Base-by-base conservation (phyloP, 1,139 yeast genomes). In the Geotrichum aggregatum region DNA sequence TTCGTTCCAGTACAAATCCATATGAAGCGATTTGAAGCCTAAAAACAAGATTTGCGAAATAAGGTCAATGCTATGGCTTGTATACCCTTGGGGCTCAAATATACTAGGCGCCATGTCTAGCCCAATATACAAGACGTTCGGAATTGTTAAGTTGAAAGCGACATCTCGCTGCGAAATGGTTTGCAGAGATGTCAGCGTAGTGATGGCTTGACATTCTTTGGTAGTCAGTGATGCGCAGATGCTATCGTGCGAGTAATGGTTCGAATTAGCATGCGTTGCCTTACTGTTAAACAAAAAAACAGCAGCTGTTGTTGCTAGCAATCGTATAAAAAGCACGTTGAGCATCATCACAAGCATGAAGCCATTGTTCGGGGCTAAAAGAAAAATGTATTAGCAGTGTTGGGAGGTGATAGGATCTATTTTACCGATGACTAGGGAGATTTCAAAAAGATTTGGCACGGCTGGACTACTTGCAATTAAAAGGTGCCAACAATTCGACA, bases 1-100 rank as follows among this genome's bases (percentile, higher is more conserved):
- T 53, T 78, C 77, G 63, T 82, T 82, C 79, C 84, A 83, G 66
- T 83, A 87, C 16, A 87, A 60, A 63, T 88, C 94, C 11, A 88
- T 52, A 54, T 76, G 70, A 24, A 84, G 63, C 0, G 77, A 67
- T 55, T 77, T 77, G 10, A 78, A 71, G 0, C 92, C 92, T 1
- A 70, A 66, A 42, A 69, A 66, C 44, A 87, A 63, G 14, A 82
- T 56, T 3, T 66, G 66, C 61, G 41, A 34, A 21, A 49, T 24
- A 13, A 34, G 35, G 0, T 57, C 44, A n/a, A 84, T 57, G 0
- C 84, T 66, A 1, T 65, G 64, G 0, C 63, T 52, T 1, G 76
- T 72, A 59, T 84, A 84, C 0, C 87, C 87, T 13, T 66, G 58
- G 0, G 61, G 58, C 1, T 76, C 72, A 59, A 86, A 83, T 1